Percentiles rank a stretch among this genome's conserved stretches.
These are phyloP conservation scores for Mesembryanthemum crystallinum DNA, from an alignment of 148 eudicot species.

Conservation along the genomic window DNA sequence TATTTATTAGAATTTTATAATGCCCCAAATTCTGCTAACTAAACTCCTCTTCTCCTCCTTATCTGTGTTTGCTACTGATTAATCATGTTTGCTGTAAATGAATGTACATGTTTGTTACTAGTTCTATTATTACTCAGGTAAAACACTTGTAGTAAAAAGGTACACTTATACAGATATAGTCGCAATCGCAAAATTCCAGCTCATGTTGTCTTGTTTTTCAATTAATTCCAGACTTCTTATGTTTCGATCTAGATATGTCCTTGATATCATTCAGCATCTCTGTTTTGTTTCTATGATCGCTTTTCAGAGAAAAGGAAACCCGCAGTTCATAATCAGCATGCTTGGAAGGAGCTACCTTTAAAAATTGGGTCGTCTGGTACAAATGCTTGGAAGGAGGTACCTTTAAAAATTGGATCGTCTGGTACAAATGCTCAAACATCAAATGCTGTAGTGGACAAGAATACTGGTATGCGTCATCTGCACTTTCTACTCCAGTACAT, in stretches of 20 bases:
- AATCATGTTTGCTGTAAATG: background rate
- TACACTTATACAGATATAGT: background rate
- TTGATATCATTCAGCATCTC: constrained; percentile 1
- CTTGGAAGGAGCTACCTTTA: background rate
- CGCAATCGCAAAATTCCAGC: background rate
- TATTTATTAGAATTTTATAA: too few relatives aligned
- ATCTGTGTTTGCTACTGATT: background rate
- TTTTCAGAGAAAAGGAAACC: constrained; percentile 16
- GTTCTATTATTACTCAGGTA: background rate
- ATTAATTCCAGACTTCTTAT: background rate
- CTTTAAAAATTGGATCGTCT: background rate
- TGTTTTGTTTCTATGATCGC: background rate
- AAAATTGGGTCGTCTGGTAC: background rate
- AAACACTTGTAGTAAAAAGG: background rate
- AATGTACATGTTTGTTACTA: background rate
- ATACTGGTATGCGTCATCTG: constrained; percentile 13
- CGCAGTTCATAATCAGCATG: constrained; percentile 3
- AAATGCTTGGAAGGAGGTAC: constrained; percentile 7
- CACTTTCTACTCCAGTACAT: background rate
- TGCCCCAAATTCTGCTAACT: background rate
- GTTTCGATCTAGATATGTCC: background rate
- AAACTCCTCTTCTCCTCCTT: background rate
- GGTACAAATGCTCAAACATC: constrained; percentile 13
- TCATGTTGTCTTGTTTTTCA: background rate
- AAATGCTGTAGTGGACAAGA: background rate